These are phyloP conservation scores for Zygosaccharomyces siamensis DNA, from an alignment of 805 yeast genomes.

Conservation along the genomic window DNA sequence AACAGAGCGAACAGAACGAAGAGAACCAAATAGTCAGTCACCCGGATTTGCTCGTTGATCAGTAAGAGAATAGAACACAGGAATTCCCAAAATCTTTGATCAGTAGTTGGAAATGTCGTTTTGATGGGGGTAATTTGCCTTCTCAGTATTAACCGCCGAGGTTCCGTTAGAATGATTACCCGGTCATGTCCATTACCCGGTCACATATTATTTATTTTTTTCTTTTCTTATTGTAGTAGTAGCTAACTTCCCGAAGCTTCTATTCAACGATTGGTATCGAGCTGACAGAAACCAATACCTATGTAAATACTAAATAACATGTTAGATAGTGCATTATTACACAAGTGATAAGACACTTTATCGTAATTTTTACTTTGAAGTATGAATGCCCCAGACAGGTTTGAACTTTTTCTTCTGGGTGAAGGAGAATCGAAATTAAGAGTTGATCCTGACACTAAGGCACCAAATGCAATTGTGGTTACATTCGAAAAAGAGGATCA, in stretches of 20 bases:
- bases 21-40: not conserved
- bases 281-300: too few species aligned
- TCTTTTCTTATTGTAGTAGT: not conserved
- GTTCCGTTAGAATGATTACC: not conserved
- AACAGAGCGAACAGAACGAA: not conserved
- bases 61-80: too few species aligned
- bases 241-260: not conserved
- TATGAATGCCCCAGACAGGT: constrained; percentile 99
- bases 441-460: constrained; percentile 88
- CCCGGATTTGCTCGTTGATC: too few species aligned
- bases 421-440: constrained; percentile 94
- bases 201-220: not conserved
- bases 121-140: too few species aligned
- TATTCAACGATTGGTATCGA: too few species aligned
- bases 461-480: constrained; percentile 89
- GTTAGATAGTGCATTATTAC: too few species aligned
- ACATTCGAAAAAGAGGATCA: constrained; percentile 97
- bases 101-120: too few species aligned
- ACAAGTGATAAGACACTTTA: too few species aligned
- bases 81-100: too few species aligned
- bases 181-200: not conserved
- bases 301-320: too few species aligned
- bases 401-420: constrained; percentile 92
- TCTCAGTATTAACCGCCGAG: not conserved
- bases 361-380: not conserved